phyloP scores from a whole-genome alignment of 768 basidiomycete species.

The Leucocoprinus birnbaumii region DNA sequence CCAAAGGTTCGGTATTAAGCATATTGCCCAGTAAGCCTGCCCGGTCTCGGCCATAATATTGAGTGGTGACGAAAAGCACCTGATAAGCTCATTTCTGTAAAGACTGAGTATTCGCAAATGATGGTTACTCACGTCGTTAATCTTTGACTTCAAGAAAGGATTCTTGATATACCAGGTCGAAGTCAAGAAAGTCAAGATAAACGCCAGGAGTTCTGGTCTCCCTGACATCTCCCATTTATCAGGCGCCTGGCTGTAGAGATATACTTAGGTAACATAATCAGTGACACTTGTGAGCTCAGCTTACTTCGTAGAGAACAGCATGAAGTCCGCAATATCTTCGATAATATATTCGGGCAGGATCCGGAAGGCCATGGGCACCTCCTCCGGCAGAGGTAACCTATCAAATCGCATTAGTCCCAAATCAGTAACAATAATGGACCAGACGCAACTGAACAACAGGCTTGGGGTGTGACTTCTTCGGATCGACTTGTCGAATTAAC shows the following conservation, averaged over 20 bases:
- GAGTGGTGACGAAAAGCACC: slow-evolving; percentile 73
- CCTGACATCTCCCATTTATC: slow-evolving; percentile 82
- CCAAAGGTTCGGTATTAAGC: slow-evolving; percentile 83
- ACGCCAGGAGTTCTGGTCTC: slow-evolving; percentile 83
- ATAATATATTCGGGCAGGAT: slow-evolving; percentile 92
- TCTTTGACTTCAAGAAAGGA: slow-evolving; percentile 94
- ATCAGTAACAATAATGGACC: background rate
- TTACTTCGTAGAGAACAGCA: slow-evolving; percentile 80
- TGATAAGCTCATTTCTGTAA: slow-evolving; percentile 26
- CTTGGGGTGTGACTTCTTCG: slow-evolving; percentile 71
- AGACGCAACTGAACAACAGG: slow-evolving; percentile 59
- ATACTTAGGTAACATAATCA: background rate
- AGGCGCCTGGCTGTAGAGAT: slow-evolving; percentile 51
- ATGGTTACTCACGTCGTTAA: slow-evolving; percentile 71
- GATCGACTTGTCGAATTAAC: slow-evolving; percentile 90
- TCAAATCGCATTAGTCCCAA: background rate
- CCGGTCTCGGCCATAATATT: slow-evolving; percentile 62
- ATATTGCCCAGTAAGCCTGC: slow-evolving; percentile 76
- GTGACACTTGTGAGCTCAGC: too few species aligned
- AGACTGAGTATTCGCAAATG: background rate
- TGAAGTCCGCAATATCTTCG: slow-evolving; percentile 91
- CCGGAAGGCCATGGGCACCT: slow-evolving; percentile 82
- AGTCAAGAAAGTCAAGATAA: slow-evolving; percentile 86
- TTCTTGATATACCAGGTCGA: slow-evolving; percentile 99
- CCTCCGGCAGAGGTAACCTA: slow-evolving; percentile 82